Evolutionary conservation across 306 rosid genomes (phyloP).

Genomic region (Malus sylvestris): DNA sequence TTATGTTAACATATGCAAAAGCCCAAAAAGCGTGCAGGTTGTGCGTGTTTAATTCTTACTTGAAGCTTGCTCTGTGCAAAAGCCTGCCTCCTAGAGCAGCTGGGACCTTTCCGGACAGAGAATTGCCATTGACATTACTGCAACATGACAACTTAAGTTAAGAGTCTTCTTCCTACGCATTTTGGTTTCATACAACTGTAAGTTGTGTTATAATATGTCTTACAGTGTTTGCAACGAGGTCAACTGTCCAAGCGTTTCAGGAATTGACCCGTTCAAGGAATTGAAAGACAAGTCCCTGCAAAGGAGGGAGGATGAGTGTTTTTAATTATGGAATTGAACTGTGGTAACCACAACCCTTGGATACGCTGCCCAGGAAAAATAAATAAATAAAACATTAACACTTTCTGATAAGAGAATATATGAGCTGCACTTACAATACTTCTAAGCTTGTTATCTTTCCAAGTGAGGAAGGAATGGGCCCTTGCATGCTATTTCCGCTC

Average conservation of each 20-base stretch:
- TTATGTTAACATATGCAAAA: not conserved
- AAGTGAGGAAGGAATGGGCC: slow-evolving; percentile 72
- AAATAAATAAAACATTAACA: not conserved
- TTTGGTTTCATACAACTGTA: slow-evolving; percentile 5
- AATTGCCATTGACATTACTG: slow-evolving; percentile 87
- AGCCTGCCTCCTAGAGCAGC: slow-evolving; percentile 80
- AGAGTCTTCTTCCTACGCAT: slow-evolving; percentile 1
- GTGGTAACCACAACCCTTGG: not conserved
- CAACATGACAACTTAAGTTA: slow-evolving; percentile 21
- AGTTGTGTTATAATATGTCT: slow-evolving; percentile 24
- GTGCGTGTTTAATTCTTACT: slow-evolving; percentile 44
- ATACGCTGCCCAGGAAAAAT: not conserved
- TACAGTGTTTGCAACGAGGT: slow-evolving; percentile 59
- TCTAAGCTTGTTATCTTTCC: slow-evolving; percentile 62
- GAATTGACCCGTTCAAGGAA: slow-evolving; percentile 77
- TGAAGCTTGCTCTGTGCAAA: slow-evolving; percentile 95
- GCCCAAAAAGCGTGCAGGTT: not conserved
- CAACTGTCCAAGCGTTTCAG: slow-evolving; percentile 88
- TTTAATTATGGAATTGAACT: not conserved
- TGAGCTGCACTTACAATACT: slow-evolving; percentile 60
- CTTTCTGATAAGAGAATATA: slow-evolving; percentile 5
- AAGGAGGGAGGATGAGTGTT: slow-evolving; percentile 12
- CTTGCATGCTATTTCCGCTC: slow-evolving; percentile 79
- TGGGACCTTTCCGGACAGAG: slow-evolving; percentile 74
- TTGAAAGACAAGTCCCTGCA: slow-evolving; percentile 89